phyloP scores from a whole-genome alignment of 2,329 filamentous ascomycete genomes.

The Dothiorella sarmentorum region DNA sequence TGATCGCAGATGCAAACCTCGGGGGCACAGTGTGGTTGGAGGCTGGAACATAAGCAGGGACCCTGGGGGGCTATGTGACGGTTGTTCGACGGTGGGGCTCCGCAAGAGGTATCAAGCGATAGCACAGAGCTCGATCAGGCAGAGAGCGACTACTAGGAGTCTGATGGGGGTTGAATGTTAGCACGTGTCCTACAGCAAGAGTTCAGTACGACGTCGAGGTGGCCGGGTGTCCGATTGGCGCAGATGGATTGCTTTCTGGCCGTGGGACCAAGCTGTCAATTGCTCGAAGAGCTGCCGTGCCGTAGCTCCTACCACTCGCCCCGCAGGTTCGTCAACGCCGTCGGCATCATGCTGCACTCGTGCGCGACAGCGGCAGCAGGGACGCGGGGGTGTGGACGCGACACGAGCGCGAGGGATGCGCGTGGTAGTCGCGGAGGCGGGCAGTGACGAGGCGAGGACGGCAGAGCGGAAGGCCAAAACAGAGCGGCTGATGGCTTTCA shows the following conservation, averaged over 20 bases:
- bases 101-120: conserved; percentile 29
- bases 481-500: not conserved
- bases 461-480: not conserved
- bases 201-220: conserved; percentile 28
- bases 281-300: conserved; percentile 29
- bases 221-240: conserved; percentile 27
- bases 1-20: conserved; percentile 28
- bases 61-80: not conserved
- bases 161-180: conserved; percentile 35
- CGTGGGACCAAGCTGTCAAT: conserved; percentile 38
- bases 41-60: conserved; percentile 1
- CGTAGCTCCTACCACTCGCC: not conserved
- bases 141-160: conserved; percentile 8
- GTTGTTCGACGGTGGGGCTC: conserved; percentile 20
- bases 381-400: conserved; percentile 14
- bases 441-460: not conserved
- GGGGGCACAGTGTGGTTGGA: conserved; percentile 5
- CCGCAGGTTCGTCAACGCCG: conserved; percentile 1
- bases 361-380: conserved; percentile 2
- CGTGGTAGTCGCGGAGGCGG: conserved; percentile 8
- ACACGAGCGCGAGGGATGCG: conserved; percentile 6
- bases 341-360: not conserved
- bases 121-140: conserved; percentile 26
- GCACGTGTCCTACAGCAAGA: conserved; percentile 30
- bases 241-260: conserved; percentile 29